A percentile compares a stretch with the other conserved stretches of the same genome.
Evolutionary conservation across 2,329 filamentous ascomycete genomes (phyloP).

Genomic region (Colletotrichum chrysophilum): DNA sequence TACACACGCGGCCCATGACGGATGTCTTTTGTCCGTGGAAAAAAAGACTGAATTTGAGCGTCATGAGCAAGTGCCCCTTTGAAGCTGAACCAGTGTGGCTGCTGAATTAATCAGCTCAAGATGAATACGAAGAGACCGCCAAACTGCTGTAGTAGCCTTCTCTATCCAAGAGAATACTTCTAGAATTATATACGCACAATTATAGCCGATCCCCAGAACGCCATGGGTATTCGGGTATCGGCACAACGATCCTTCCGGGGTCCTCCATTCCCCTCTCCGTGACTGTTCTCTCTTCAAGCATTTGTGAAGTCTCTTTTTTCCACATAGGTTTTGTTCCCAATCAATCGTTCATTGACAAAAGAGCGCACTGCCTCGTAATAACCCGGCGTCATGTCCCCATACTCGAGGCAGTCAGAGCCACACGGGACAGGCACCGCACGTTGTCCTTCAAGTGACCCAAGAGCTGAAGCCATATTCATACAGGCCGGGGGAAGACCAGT

Average conservation of each 20-base stretch:
- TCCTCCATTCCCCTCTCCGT: background rate
- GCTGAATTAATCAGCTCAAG: background rate
- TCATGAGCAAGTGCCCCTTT: accelerated
- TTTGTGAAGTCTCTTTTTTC: background rate
- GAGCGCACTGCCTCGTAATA: background rate
- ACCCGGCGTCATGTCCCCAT: background rate
- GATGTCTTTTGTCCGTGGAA: accelerated
- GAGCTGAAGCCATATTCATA: background rate
- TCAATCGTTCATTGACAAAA: background rate
- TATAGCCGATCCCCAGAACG: background rate
- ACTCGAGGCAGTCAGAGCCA: background rate
- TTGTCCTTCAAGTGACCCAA: background rate
- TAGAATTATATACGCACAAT: background rate
- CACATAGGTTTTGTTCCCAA: background rate
- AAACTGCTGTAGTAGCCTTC: background rate
- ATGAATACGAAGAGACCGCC: background rate
- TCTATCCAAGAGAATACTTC: background rate
- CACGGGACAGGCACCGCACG: background rate
- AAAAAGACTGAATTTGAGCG: background rate
- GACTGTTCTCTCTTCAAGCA: background rate
- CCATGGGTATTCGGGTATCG: background rate
- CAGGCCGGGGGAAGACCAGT: background rate
- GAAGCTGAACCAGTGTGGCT: background rate
- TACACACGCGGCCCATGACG: background rate
- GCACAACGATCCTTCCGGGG: background rate